Conservation (phyloP, 345 rosid genomes). For the Alliaria petiolata region DNA sequence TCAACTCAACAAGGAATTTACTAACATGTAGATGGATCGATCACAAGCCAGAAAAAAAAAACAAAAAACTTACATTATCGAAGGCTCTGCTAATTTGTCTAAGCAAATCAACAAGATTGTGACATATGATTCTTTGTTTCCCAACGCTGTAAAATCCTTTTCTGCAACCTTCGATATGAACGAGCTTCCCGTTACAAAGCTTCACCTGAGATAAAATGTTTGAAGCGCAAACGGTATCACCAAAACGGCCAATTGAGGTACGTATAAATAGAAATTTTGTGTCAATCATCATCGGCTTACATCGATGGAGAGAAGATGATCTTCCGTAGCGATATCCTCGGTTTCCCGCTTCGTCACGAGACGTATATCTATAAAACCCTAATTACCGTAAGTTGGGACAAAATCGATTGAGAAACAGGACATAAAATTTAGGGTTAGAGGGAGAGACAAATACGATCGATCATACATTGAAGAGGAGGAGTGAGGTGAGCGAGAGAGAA, state of each 20-base stretch:
- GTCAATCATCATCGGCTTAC: constrained; percentile 37
- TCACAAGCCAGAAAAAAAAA: background rate
- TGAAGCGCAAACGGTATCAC: background rate
- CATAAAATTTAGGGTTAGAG: background rate
- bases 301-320: constrained; percentile 85
- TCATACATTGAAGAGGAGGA: constrained; percentile 89
- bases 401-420: background rate
- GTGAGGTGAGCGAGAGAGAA: constrained; percentile 89
- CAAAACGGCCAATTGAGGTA: background rate
- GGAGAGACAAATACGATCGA: constrained; percentile 11
- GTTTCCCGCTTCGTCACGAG: constrained; percentile 47
- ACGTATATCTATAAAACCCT: constrained; percentile 50
- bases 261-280: background rate
- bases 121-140: constrained; percentile 71
- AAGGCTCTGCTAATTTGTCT: constrained; percentile 92
- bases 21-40: background rate
- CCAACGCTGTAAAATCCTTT: constrained; percentile 78
- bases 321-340: constrained; percentile 58
- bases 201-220: constrained; percentile 57
- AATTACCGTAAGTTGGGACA: constrained; percentile 18
- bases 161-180: constrained; percentile 75
- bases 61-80: constrained; percentile 55
- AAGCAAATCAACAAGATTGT: constrained; percentile 87
- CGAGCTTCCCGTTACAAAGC: constrained; percentile 91
- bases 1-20: background rate